A percentile compares a stretch with the other conserved stretches of the same genome.
Conservation (phyloP, 1,284 basidiomycete species). For the Agroathelia rolfsii region DNA sequence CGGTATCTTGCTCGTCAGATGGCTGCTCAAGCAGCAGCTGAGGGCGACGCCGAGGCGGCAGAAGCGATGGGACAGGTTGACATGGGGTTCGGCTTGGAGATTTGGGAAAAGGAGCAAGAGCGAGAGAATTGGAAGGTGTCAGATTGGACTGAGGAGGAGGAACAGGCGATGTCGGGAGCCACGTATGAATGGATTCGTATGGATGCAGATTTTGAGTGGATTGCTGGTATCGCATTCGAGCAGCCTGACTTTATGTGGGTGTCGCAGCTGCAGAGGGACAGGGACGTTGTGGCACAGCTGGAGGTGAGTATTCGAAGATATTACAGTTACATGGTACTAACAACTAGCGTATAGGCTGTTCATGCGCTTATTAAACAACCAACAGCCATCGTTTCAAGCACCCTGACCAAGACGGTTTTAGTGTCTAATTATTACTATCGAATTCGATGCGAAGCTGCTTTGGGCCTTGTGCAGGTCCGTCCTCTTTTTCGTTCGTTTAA, state of each 20-base stretch:
- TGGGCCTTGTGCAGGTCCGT: slow-evolving; percentile 77
- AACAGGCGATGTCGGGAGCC: slow-evolving; percentile 85
- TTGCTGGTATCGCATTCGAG: slow-evolving; percentile 84
- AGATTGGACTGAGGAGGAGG: slow-evolving; percentile 98
- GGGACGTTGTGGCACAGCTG: slow-evolving; percentile 96
- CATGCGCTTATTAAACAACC: slow-evolving; percentile 75
- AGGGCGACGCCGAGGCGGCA: slow-evolving; percentile 81
- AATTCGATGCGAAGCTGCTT: slow-evolving; percentile 92
- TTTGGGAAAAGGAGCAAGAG: slow-evolving; percentile 94
- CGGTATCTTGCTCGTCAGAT: slow-evolving; percentile 91
- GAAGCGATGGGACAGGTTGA: slow-evolving; percentile 93
- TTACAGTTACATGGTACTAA: slow-evolving; percentile 6
- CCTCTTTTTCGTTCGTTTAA: slow-evolving; percentile 2
- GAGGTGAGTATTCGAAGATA: slow-evolving; percentile 50
- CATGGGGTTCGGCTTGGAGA: slow-evolving; percentile 89
- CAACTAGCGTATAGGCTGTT: slow-evolving; percentile 68
- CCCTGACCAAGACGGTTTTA: slow-evolving; percentile 86
- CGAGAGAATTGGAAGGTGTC: slow-evolving; percentile 92
- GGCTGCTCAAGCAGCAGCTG: slow-evolving; percentile 86
- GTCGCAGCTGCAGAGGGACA: slow-evolving; percentile 89
- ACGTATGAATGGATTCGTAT: slow-evolving; percentile 99
- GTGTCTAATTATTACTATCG: slow-evolving; percentile 96
- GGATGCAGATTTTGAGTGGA: slow-evolving; percentile 99
- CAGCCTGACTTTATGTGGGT: slow-evolving; percentile 99
- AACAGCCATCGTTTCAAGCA: slow-evolving; percentile 85